These are phyloP conservation scores for Penicillium lagena DNA, from an alignment of 495 filamentous ascomycete species.

Conservation along the genomic window DNA sequence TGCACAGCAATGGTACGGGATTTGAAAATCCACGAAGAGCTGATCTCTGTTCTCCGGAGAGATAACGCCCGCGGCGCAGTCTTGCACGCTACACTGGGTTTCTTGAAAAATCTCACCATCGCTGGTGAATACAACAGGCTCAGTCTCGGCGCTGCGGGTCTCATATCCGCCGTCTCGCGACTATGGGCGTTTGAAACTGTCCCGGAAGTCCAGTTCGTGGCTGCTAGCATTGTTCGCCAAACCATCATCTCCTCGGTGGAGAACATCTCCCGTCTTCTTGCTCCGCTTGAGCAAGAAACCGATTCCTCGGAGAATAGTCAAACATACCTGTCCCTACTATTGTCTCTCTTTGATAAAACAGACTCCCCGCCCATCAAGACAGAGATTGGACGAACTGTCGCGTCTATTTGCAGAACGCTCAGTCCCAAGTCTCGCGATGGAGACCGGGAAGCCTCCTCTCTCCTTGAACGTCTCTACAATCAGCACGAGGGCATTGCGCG, in stretches of 20 bases:
- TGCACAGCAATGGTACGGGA: slow-evolving; percentile 51
- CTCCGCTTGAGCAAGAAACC: slow-evolving; percentile 28
- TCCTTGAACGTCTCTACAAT: slow-evolving; percentile 45
- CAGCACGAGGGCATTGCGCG: slow-evolving; percentile 44
- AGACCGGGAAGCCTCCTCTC: slow-evolving; percentile 8
- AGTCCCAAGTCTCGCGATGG: slow-evolving; percentile 30
- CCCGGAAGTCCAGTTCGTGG: slow-evolving; percentile 65
- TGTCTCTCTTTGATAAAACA: slow-evolving; percentile 50
- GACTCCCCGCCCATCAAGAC: slow-evolving; percentile 61
- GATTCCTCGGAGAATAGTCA: slow-evolving; percentile 31
- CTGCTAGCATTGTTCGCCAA: slow-evolving; percentile 60
- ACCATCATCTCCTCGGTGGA: slow-evolving; percentile 51
- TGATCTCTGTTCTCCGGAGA: slow-evolving; percentile 46
- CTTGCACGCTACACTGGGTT: slow-evolving; percentile 62
- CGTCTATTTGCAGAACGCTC: slow-evolving; percentile 58
- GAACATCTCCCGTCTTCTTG: slow-evolving; percentile 48
- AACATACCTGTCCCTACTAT: slow-evolving; percentile 55
- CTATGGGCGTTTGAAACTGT: slow-evolving; percentile 56
- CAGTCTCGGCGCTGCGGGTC: slow-evolving; percentile 47
- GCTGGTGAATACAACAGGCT: slow-evolving; percentile 60
- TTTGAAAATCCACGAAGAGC: slow-evolving; percentile 44
- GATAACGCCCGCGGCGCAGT: slow-evolving; percentile 42
- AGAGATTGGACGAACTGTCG: slow-evolving; percentile 63
- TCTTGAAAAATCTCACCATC: slow-evolving; percentile 75
- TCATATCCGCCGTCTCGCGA: slow-evolving; percentile 47